phyloP scores from a whole-genome alignment of 1,284 basidiomycete genomes.

The Amylostereum chailletii region DNA sequence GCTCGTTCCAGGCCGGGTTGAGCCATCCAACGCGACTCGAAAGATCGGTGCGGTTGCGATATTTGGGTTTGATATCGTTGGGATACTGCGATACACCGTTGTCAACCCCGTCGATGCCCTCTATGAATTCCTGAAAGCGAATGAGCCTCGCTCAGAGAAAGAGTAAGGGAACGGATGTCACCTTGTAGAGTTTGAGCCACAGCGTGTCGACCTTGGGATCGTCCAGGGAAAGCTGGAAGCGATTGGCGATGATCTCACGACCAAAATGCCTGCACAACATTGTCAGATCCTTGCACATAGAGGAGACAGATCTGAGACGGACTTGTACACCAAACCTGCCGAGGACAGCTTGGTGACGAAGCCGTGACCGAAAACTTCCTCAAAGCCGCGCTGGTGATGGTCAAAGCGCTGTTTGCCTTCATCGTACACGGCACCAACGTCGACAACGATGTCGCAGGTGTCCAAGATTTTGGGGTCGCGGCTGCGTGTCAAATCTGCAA shows the following conservation, averaged over 20 bases:
- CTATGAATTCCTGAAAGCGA: slow-evolving; percentile 73
- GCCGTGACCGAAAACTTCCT: slow-evolving; percentile 81
- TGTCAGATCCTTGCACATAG: neutral
- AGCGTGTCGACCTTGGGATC: slow-evolving; percentile 65
- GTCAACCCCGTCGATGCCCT: slow-evolving; percentile 93
- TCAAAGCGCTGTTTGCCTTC: slow-evolving; percentile 77
- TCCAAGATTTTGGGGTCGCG: slow-evolving; percentile 78
- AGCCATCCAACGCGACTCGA: slow-evolving; percentile 73
- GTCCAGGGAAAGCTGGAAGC: slow-evolving; percentile 40
- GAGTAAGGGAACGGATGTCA: slow-evolving; percentile 15
- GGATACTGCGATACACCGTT: slow-evolving; percentile 85
- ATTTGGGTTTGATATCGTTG: slow-evolving; percentile 52
- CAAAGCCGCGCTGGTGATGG: slow-evolving; percentile 94
- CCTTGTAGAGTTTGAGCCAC: slow-evolving; percentile 88
- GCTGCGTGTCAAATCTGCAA: slow-evolving; percentile 66
- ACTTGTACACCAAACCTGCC: slow-evolving; percentile 95
- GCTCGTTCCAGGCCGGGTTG: slow-evolving; percentile 91
- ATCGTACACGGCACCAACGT: slow-evolving; percentile 93
- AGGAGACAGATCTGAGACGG: slow-evolving; percentile 16
- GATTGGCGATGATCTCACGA: slow-evolving; percentile 73
- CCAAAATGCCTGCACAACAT: slow-evolving; percentile 75
- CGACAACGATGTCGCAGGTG: slow-evolving; percentile 92
- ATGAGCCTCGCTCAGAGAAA: slow-evolving; percentile 1
- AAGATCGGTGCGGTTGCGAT: slow-evolving; percentile 74
- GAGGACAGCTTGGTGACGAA: slow-evolving; percentile 87